Conservation (phyloP, 169 alveolate genomes). For the Plasmodium falciparum region DNA sequence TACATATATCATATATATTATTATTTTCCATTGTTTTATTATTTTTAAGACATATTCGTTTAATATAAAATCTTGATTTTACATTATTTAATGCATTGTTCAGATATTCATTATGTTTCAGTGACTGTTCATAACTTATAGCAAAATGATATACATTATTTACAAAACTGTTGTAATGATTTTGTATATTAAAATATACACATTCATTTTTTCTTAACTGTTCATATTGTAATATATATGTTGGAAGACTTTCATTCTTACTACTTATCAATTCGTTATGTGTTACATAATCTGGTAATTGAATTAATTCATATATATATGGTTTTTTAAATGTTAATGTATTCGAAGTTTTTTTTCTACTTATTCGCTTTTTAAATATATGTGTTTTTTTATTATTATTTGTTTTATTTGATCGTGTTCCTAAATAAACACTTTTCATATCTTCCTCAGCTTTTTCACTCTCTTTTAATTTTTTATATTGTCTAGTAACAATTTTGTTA, state of each 20-base stretch:
- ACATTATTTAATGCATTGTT: slow-evolving; percentile 37
- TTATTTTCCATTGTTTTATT: slow-evolving; percentile 24
- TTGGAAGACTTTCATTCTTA: slow-evolving; percentile 43
- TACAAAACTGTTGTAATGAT: slow-evolving; percentile 55
- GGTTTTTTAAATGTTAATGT: slow-evolving; percentile 9
- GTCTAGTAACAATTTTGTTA: slow-evolving; percentile 6
- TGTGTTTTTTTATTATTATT: slow-evolving; percentile 4
- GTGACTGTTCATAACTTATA: slow-evolving; percentile 56
- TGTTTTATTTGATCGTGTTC: background rate
- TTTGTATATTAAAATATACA: slow-evolving; percentile 54
- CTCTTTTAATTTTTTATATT: slow-evolving; percentile 36
- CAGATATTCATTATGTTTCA: slow-evolving; percentile 48
- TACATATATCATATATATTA: slow-evolving; percentile 43
- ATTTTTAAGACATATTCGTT: slow-evolving; percentile 34
- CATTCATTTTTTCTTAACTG: slow-evolving; percentile 66
- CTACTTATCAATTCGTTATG: slow-evolving; percentile 49
- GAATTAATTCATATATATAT: slow-evolving; percentile 31
- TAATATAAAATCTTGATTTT: slow-evolving; percentile 37
- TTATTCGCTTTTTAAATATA: slow-evolving; percentile 30
- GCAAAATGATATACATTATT: slow-evolving; percentile 66
- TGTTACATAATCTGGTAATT: slow-evolving; percentile 61
- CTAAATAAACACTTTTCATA: background rate
- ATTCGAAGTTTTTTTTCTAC: slow-evolving; percentile 19
- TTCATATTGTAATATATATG: slow-evolving; percentile 60
- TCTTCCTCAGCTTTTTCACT: slow-evolving; percentile 17